phyloP scores from a whole-genome alignment of 1,139 yeast species.

The Geotrichum restrictum region DNA sequence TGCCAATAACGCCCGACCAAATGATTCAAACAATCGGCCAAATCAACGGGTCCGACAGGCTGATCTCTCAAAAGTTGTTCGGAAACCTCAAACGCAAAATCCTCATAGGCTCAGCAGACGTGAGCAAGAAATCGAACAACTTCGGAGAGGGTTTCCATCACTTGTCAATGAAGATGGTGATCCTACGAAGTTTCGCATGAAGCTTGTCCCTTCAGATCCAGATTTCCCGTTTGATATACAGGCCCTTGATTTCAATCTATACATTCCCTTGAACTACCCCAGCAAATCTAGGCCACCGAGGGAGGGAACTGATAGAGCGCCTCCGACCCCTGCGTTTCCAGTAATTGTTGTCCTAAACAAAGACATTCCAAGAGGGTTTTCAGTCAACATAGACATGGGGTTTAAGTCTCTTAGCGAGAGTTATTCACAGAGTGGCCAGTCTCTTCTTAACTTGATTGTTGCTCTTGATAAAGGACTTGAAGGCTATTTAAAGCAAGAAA shows the following conservation, averaged over 20 bases:
- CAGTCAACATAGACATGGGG: constrained; percentile 63
- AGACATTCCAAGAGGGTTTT: constrained; percentile 69
- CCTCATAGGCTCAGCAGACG: constrained; percentile 23
- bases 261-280: constrained; percentile 58
- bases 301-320: not conserved
- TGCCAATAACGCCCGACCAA: not conserved
- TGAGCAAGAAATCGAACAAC: constrained; percentile 21
- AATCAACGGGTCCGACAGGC: constrained; percentile 18
- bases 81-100: constrained; percentile 26
- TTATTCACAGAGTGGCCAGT: constrained; percentile 21
- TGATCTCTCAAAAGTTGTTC: constrained; percentile 21
- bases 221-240: constrained; percentile 67
- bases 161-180: constrained; percentile 9
- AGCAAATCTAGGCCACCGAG: constrained; percentile 18
- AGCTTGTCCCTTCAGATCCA: constrained; percentile 59
- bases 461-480: constrained; percentile 60
- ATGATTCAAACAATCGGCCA: constrained; percentile 3
- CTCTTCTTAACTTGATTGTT: constrained; percentile 50
- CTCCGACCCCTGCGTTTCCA: constrained; percentile 20
- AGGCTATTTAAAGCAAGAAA: constrained; percentile 53
- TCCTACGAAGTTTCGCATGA: constrained; percentile 24
- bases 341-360: constrained; percentile 50
- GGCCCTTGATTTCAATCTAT: constrained; percentile 48
- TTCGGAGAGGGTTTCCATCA: constrained; percentile 16
- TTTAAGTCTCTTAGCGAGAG: constrained; percentile 48